phyloP scores from a whole-genome alignment of 441 rosid genomes.

The Macaranga tanarius region DNA sequence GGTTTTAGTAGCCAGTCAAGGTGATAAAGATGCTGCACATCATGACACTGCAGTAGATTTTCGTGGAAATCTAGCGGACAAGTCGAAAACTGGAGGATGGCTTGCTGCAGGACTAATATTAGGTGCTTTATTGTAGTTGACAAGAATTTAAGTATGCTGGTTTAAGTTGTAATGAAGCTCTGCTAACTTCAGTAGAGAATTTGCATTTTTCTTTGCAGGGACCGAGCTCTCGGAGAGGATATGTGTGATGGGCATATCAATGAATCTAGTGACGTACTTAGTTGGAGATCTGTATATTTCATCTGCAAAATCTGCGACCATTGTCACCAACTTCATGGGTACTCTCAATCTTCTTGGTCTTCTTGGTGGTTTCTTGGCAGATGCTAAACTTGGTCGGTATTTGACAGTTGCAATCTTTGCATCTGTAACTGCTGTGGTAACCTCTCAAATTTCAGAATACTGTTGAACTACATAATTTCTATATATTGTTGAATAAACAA shows the following conservation, averaged over 20 bases:
- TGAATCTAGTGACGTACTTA: conserved; percentile 88
- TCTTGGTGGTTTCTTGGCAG: conserved; percentile 89
- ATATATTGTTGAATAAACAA: neutral
- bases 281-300: conserved; percentile 74
- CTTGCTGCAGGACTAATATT: conserved; percentile 78
- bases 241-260: conserved; percentile 83
- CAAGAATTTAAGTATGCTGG: too few relatives aligned
- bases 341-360: conserved; percentile 81
- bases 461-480: neutral
- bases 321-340: conserved; percentile 89
- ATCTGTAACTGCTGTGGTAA: conserved; percentile 63
- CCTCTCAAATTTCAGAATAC: neutral
- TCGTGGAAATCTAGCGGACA: conserved; percentile 66
- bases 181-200: neutral
- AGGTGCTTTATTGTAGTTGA: conserved; percentile 36
- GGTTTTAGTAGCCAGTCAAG: conserved; percentile 54
- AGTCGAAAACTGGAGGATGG: conserved; percentile 89
- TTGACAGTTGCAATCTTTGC: conserved; percentile 64
- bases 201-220: conserved; percentile 37
- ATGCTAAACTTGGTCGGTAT: conserved; percentile 87
- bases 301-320: conserved; percentile 74
- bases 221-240: conserved; percentile 85
- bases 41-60: conserved; percentile 47
- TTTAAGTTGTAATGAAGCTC: conserved; percentile 1
- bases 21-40: conserved; percentile 38